Percentiles rank a stretch among this genome's conserved stretches.
Conservation (phyloP, 345 rosid genomes). For the Pugionium cornutum region DNA sequence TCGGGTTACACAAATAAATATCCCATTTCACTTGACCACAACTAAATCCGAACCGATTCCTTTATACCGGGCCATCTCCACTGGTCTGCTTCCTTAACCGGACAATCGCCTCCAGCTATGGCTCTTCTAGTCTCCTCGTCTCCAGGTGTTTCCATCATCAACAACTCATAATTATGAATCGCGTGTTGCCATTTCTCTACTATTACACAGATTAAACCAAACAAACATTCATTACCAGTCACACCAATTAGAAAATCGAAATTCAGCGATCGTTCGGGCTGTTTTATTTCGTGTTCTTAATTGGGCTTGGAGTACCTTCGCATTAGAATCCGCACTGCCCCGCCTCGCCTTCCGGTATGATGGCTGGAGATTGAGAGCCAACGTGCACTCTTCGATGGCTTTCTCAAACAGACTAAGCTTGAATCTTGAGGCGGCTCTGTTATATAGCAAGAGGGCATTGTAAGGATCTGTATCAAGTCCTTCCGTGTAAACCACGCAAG, state of each 20-base stretch:
- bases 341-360: conserved; percentile 75
- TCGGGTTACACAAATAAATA: conserved; percentile 2
- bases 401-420: conserved; percentile 70
- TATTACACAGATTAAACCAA: conserved; percentile 27
- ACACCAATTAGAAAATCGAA: neutral
- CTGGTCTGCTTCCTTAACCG: conserved; percentile 53
- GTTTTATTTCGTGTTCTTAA: neutral
- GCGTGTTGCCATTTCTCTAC: conserved; percentile 82
- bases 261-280: neutral
- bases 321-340: conserved; percentile 73
- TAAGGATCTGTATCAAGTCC: conserved; percentile 71
- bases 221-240: conserved; percentile 7
- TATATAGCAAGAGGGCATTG: conserved; percentile 81
- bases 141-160: conserved; percentile 64
- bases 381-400: conserved; percentile 75
- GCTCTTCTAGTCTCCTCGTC: conserved; percentile 65
- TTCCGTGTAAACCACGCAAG: conserved; percentile 69
- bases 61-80: conserved; percentile 46
- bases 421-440: conserved; percentile 83
- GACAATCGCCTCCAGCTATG: conserved; percentile 51
- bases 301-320: conserved; percentile 52
- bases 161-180: conserved; percentile 66
- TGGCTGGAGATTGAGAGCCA: conserved; percentile 66
- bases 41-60: conserved; percentile 56
- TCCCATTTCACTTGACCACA: conserved; percentile 28